Conservation (phyloP, 352 stramenopile genomes). For the Phytophthora boehmeriae region DNA sequence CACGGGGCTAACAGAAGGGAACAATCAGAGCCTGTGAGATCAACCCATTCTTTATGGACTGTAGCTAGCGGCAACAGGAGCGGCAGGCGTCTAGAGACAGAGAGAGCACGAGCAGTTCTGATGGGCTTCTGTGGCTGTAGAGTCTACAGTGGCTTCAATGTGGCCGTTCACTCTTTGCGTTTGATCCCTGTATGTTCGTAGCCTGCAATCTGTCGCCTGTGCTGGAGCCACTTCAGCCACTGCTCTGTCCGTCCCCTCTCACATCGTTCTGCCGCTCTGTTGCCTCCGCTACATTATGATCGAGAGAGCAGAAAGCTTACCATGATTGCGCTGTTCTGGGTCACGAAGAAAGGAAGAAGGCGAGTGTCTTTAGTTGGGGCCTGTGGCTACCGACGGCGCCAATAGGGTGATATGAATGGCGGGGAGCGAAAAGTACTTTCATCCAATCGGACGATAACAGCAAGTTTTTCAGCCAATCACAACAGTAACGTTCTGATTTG, state of each 20-base stretch:
- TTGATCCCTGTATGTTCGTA: constrained; percentile 2
- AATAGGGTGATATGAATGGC: constrained; percentile 56
- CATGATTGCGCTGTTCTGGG: constrained; percentile 83
- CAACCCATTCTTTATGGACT: background rate
- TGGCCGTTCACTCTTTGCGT: too few species aligned
- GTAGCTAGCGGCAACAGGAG: too few species aligned
- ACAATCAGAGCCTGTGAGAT: constrained; percentile 21
- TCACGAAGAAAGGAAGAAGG: constrained; percentile 91
- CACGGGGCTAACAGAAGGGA: constrained; percentile 62
- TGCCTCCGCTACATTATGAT: background rate
- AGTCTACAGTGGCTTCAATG: too few species aligned
- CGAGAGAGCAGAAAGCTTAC: constrained; percentile 41
- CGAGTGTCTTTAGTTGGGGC: constrained; percentile 65
- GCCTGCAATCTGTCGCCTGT: background rate
- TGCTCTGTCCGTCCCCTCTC: background rate
- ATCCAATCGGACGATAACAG: background rate
- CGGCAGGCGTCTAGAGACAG: too few species aligned
- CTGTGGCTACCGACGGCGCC: background rate
- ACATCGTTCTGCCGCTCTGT: background rate
- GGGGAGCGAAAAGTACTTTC: too few species aligned
- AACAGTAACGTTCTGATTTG: too few species aligned
- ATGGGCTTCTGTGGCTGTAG: too few species aligned
- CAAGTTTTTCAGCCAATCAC: too few species aligned
- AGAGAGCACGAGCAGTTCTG: too few species aligned
- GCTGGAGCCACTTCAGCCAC: constrained; percentile 2